Evolutionary conservation across 1,139 yeast species (phyloP), one percentile per base, ranked within the genome.

Genomic region (Arxiozyma heterogenica): DNA sequence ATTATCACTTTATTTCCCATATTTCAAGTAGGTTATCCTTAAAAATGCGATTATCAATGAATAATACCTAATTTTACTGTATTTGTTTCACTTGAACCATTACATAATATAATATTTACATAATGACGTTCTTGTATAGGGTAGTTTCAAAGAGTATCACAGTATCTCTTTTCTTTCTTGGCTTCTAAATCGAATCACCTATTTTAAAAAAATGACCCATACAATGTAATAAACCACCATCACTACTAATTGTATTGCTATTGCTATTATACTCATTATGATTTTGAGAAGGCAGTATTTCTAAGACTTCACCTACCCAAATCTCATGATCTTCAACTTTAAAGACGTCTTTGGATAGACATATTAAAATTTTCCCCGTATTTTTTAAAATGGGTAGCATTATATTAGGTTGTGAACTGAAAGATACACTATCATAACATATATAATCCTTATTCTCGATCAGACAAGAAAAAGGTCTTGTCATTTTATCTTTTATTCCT

Each of bases 281-380:
- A 4, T 51, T 58, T n/a, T 67, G 66, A 1, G 75, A 71, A 4
- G 58, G 55, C 23, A 78, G 53, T 5, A 83, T 77, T 51, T 83
- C 83, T 42, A 76, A 66, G 1, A 85, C 87, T 55, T 77, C 75
- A 2, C 86, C 94, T 3, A 87, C 82, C 95, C 96, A 89, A 2
- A 90, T 82, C 66, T 89, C 96, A 68, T 90, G 96, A 61, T 84
- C 87, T 55, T 84, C 89, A 0, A 89, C 82, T 21, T 70, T 69
- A 54, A 86, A 75, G 8, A 79, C 81, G 43, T 76, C 71, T 45
- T 71, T 71, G 48, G 81, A 79, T 55, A 78, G 73, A 65, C 96
- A 88, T 18, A 87, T 77, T 54, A 89, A 71, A 0, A 84, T 80
- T 34, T 82, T 72, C 59, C 83, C 89, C 21, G 86, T 79, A 41